A percentile compares a stretch with the other conserved stretches of the same genome.
These are phyloP conservation scores for Scleroderma bovista DNA, from an alignment of 768 basidiomycete genomes.

Conservation along the genomic window DNA sequence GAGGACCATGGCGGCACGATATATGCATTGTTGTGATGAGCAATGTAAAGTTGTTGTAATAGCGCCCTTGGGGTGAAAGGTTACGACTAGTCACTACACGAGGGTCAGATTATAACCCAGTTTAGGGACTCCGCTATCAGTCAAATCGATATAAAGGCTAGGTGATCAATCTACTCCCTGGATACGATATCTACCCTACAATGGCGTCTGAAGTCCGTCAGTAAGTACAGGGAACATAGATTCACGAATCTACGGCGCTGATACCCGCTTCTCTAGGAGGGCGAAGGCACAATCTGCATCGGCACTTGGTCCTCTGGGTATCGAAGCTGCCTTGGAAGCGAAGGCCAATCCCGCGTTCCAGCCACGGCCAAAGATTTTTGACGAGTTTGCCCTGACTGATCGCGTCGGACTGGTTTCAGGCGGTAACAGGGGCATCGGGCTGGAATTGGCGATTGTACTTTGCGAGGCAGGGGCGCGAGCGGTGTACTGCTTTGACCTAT, in stretches of 20 bases:
- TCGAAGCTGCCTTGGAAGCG: conserved; percentile 49
- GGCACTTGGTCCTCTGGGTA: conserved; percentile 56
- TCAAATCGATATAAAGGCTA: background rate
- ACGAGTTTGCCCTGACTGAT: conserved; percentile 52
- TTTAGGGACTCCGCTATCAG: background rate
- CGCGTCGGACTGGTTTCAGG: conserved; percentile 61
- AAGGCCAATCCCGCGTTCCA: conserved; percentile 29
- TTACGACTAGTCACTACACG: too few relatives aligned
- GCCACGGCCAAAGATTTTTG: conserved; percentile 48
- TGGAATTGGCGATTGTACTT: conserved; percentile 77
- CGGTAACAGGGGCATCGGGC: conserved; percentile 64
- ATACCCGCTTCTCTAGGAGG: conserved; percentile 3
- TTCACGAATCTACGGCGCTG: background rate
- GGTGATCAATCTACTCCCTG: too few relatives aligned
- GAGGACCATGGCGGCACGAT: too few relatives aligned
- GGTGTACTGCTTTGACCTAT: conserved; percentile 66
- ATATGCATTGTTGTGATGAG: too few relatives aligned
- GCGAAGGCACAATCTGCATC: conserved; percentile 40
- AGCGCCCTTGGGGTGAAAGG: too few relatives aligned
- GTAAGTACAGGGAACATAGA: background rate
- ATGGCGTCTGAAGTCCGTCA: background rate
- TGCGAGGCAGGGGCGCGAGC: conserved; percentile 67
- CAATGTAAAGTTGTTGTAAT: too few relatives aligned
- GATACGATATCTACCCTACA: background rate
- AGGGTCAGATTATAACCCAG: too few relatives aligned